These are phyloP conservation scores for Glebionis coronaria DNA, from an alignment of 129 eudicot genomes.

Conservation along the genomic window DNA sequence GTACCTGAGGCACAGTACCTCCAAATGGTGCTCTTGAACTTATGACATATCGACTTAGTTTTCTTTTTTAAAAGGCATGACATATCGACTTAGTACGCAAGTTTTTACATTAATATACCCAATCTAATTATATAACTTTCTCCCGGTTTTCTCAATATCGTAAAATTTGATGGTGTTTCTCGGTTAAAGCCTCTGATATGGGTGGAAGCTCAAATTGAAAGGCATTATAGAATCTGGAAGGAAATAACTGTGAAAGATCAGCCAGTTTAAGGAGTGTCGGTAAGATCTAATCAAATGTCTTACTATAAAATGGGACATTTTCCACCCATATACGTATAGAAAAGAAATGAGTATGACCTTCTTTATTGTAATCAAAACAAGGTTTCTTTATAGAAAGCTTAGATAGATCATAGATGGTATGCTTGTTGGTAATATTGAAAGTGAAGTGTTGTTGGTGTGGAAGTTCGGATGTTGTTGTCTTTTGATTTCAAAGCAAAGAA, in stretches of 20 bases:
- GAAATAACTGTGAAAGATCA: conserved; percentile 85
- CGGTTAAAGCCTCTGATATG: conserved; percentile 98
- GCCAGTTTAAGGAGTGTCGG: conserved; percentile 99
- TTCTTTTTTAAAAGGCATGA: too few species aligned
- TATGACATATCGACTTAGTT: too few species aligned
- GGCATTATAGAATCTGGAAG: conserved; percentile 93
- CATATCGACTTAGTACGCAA: conserved; percentile 95
- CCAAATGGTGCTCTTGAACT: conserved; percentile 99
- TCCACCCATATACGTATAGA: neutral
- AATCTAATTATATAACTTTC: neutral
- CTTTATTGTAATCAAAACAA: too few species aligned
- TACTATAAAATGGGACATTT: neutral
- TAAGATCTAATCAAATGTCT: conserved; percentile 17
- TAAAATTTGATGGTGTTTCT: conserved; percentile 13
- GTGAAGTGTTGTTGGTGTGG: too few species aligned
- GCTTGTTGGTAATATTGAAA: too few species aligned
- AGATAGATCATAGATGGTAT: neutral
- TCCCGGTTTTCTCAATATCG: conserved; percentile 13
- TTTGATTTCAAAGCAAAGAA: too few species aligned
- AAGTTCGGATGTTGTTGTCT: too few species aligned
- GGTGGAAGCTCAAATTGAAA: conserved; percentile 98
- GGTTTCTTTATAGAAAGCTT: neutral
- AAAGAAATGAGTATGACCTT: too few species aligned
- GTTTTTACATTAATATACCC: conserved; percentile 30
- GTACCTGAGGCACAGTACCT: too few species aligned